Conservation (phyloP, 2,329 filamentous ascomycete genomes). For the Aspergillus niger region DNA sequence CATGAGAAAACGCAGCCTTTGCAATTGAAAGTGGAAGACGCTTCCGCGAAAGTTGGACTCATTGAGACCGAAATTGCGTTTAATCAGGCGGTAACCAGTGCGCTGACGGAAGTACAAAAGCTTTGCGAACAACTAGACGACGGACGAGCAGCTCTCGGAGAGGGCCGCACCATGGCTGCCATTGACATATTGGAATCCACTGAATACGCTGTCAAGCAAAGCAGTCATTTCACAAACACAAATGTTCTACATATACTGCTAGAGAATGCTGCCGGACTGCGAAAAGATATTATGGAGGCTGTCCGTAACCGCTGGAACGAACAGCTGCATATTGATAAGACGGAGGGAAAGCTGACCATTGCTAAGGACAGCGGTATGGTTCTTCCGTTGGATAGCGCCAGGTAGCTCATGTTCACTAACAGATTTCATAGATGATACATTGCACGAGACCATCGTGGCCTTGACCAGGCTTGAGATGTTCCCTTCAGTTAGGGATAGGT, state of each 20-base stretch:
- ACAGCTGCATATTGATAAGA: constrained; percentile 64
- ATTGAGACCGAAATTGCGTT: constrained; percentile 62
- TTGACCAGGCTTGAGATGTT: constrained; percentile 37
- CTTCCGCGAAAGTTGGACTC: constrained; percentile 56
- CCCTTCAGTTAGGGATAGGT: constrained; percentile 30
- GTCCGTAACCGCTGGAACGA: constrained; percentile 71
- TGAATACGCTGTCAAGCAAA: constrained; percentile 30
- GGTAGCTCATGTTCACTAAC: neutral
- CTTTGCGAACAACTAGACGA: constrained; percentile 53
- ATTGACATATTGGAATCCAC: constrained; percentile 53
- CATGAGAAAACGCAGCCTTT: constrained; percentile 69
- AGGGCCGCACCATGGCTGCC: constrained; percentile 49
- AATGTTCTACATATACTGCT: constrained; percentile 59
- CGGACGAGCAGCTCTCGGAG: constrained; percentile 48
- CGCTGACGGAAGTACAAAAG: constrained; percentile 54
- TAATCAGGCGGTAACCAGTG: constrained; percentile 55
- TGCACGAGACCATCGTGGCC: constrained; percentile 36
- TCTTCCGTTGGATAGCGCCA: too few species aligned
- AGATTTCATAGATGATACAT: constrained; percentile 20
- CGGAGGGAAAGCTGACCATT: constrained; percentile 59
- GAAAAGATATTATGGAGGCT: constrained; percentile 65
- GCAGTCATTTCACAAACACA: constrained; percentile 36
- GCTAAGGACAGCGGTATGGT: constrained; percentile 55
- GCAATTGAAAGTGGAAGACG: constrained; percentile 65
- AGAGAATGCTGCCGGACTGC: constrained; percentile 66